Percentiles rank a stretch among this genome's conserved stretches.
Conservation (phyloP, 2,329 filamentous ascomycete species). For the Polytolypa hystricis region DNA sequence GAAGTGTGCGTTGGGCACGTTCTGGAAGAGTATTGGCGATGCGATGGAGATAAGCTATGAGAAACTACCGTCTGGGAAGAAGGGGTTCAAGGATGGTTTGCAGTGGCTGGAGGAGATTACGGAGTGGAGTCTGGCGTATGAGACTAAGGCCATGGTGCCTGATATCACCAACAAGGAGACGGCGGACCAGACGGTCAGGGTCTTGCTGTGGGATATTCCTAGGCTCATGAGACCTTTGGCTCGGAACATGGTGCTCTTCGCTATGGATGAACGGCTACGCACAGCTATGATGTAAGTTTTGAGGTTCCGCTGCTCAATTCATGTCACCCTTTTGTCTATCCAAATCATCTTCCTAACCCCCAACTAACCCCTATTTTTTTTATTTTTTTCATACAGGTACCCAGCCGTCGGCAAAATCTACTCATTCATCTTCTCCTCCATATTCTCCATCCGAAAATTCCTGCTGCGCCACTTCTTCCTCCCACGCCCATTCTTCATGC, state of each 20-base stretch:
- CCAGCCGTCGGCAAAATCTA: conserved; percentile 27
- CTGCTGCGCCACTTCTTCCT: conserved; percentile 47
- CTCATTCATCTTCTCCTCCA: conserved; percentile 30
- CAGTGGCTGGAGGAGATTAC: conserved; percentile 43
- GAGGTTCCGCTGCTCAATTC: neutral
- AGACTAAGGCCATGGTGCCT: conserved; percentile 48
- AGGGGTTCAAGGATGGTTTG: conserved; percentile 39
- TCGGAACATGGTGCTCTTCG: conserved; percentile 41
- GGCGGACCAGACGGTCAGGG: conserved; percentile 48
- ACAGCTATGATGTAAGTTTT: conserved; percentile 51
- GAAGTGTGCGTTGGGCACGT: conserved; percentile 52
- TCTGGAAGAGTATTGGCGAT: conserved; percentile 63
- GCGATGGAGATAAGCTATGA: conserved; percentile 52
- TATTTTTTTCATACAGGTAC: conserved; percentile 33
- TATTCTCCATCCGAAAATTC: conserved; percentile 44
- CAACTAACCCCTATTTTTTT: neutral
- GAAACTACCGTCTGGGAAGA: conserved; percentile 30
- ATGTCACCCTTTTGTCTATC: neutral
- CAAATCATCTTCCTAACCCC: neutral
- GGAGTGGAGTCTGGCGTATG: conserved; percentile 47
- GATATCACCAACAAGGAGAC: conserved; percentile 38
- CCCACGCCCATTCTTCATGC: conserved; percentile 42
- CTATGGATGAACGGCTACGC: conserved; percentile 55
- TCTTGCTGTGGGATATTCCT: conserved; percentile 50
- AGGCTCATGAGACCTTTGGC: conserved; percentile 35